Conservation (phyloP, 441 rosid genomes). For the Daphne laureola region DNA sequence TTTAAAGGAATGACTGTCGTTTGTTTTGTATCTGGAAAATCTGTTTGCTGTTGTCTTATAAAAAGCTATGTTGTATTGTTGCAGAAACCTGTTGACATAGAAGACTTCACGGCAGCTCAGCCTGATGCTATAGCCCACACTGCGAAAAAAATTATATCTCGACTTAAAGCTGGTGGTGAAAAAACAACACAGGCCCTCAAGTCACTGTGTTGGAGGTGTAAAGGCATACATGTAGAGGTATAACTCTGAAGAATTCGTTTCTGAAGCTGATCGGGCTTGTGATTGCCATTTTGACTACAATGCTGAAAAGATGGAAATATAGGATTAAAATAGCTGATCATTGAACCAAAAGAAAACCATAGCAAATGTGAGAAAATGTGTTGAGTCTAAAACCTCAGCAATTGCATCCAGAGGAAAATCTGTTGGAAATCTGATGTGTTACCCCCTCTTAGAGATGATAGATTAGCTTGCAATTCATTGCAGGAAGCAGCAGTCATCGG, state of each 20-base stretch:
- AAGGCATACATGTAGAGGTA: slow-evolving; percentile 91
- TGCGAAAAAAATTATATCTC: slow-evolving; percentile 62
- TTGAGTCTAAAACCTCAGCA: no score
- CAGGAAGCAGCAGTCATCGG: slow-evolving; percentile 66
- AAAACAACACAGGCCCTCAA: slow-evolving; percentile 54
- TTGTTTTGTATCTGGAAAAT: not conserved
- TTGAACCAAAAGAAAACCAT: no score
- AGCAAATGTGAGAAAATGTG: no score
- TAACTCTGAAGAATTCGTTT: slow-evolving; percentile 11
- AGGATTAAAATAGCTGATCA: no score
- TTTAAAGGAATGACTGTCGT: no score
- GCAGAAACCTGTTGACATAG: slow-evolving; percentile 66
- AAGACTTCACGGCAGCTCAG: slow-evolving; percentile 61
- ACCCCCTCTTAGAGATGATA: not conserved
- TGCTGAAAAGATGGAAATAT: no score
- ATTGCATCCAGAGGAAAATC: no score
- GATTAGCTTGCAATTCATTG: slow-evolving; percentile 3
- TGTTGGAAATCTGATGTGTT: not conserved
- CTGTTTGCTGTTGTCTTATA: not conserved
- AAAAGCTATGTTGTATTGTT: slow-evolving; percentile 19
- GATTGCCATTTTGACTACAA: not conserved
- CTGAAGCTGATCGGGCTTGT: slow-evolving; percentile 1
- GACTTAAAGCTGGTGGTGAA: slow-evolving; percentile 62
- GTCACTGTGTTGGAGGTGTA: slow-evolving; percentile 78
- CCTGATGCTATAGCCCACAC: slow-evolving; percentile 82